Conservation (phyloP, 176 grass and related monocot species). For the Ensete ventricosum region DNA sequence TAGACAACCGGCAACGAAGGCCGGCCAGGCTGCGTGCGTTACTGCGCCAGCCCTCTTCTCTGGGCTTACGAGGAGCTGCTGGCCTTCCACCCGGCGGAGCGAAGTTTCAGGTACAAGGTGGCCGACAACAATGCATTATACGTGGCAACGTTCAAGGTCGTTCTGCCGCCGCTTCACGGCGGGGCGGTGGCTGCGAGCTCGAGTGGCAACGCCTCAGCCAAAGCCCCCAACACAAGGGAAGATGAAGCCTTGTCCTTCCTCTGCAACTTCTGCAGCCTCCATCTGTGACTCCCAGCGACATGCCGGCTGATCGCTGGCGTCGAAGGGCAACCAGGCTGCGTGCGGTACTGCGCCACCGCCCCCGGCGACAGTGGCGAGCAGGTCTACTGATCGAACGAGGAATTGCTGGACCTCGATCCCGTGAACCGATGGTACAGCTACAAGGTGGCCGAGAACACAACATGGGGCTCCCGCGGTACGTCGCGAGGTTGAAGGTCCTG, state of each 20-base stretch:
- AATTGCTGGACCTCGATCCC: constrained; percentile 48
- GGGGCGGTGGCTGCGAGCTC: constrained; percentile 34
- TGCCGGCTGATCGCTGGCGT: constrained; percentile 37
- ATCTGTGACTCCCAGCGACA: constrained; percentile 37
- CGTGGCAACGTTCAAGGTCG: constrained; percentile 33
- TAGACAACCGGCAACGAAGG: constrained; percentile 15
- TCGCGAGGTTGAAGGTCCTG: constrained; percentile 26
- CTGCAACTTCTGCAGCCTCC: constrained; percentile 50
- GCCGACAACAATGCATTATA: constrained; percentile 58
- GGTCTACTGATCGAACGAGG: constrained; percentile 32
- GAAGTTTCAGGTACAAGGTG: constrained; percentile 43
- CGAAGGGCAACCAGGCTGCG: constrained; percentile 30
- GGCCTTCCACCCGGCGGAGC: constrained; percentile 25
- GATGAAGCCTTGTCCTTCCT: constrained; percentile 44
- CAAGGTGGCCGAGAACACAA: constrained; percentile 36
- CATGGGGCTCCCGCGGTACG: constrained; percentile 60
- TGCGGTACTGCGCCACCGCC: constrained; percentile 23
- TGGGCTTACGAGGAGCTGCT: constrained; percentile 75
- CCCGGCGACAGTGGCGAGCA: background rate
- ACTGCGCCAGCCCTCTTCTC: constrained; percentile 7
- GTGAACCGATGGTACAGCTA: constrained; percentile 35
- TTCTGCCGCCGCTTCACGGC: background rate
- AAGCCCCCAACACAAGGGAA: constrained; percentile 27
- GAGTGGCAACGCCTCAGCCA: constrained; percentile 35
- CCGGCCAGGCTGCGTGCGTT: constrained; percentile 41